Percentiles rank a stretch among this genome's conserved stretches.
Conservation (phyloP, 345 rosid genomes). For the Raphanus sativus region DNA sequence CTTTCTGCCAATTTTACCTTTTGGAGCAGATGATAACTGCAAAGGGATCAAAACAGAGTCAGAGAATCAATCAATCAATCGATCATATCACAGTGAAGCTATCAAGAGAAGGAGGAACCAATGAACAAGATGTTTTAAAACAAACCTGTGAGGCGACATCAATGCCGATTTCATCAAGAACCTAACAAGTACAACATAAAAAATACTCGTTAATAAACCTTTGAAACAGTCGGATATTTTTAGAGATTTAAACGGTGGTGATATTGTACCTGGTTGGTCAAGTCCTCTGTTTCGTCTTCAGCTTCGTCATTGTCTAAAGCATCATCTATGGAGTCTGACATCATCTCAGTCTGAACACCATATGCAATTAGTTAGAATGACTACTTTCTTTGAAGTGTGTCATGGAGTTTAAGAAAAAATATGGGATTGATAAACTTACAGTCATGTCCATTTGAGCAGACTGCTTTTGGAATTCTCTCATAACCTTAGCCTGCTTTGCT, state of each 20-base stretch:
- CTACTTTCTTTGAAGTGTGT: slow-evolving; percentile 2
- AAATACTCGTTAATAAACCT: neutral
- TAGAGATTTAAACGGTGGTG: neutral
- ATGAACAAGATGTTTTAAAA: neutral
- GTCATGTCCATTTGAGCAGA: slow-evolving; percentile 98
- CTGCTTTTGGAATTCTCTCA: slow-evolving; percentile 85
- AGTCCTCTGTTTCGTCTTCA: slow-evolving; percentile 91
- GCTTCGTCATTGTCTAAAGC: slow-evolving; percentile 90
- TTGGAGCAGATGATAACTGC: slow-evolving; percentile 87
- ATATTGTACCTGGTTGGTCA: slow-evolving; percentile 78
- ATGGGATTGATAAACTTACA: slow-evolving; percentile 49
- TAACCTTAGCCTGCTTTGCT: slow-evolving; percentile 75
- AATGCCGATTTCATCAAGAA: slow-evolving; percentile 93
- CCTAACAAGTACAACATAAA: slow-evolving; percentile 44
- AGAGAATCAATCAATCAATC: neutral
- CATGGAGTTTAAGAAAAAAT: slow-evolving; percentile 12
- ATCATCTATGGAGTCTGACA: slow-evolving; percentile 91
- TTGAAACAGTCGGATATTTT: neutral
- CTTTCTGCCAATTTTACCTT: slow-evolving; percentile 70
- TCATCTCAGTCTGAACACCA: slow-evolving; percentile 82
- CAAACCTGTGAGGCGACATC: slow-evolving; percentile 93
- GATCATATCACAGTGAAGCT: slow-evolving; percentile 11
- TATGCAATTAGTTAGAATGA: slow-evolving; percentile 11
- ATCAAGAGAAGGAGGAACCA: neutral
- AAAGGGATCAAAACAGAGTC: slow-evolving; percentile 9